Base-by-base conservation (phyloP, 352 stramenopile species). In the Phytophthora podocarpi region DNA sequence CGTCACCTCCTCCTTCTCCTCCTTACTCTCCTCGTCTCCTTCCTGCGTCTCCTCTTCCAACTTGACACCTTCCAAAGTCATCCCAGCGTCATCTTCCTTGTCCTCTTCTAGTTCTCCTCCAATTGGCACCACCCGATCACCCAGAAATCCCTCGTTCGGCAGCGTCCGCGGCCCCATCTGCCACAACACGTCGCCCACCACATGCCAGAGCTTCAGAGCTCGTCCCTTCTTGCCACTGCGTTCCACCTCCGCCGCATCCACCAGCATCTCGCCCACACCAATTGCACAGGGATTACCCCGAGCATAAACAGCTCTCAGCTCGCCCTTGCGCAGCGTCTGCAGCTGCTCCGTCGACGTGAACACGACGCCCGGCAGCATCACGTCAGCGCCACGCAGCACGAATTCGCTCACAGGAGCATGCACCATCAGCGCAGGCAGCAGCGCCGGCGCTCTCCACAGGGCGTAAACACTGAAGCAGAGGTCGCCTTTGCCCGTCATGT, bases 321-420 rank as follows among this genome's bases (percentile, higher is more conserved):
- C 78, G 1, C 84, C 82, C 47, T 91, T 91, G 28, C 65, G 69
- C 9, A 96, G 72, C 23, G 67, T 42, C 39, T 74, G 54, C 6
- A 90, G 31, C 35, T 92, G 70, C 15, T 92, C 80, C 9, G 45
- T 26, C 2, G 67, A 82, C 34, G 76, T 45, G 39, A 91, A 87
- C 6, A 96, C 76, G 2, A 96, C 85, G 4, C 87, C 87, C 0
- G 87, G 87, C 31, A 93, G 67, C 87, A 96, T 96, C 42, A 93
- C 82, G 42, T 94, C 87, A 0, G 87, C 87, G 7, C 87, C 87
- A 28, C 85, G 78, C 21, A 96, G 59, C 31, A 94, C 76, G 26
- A 89, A 96, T 41, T 90, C 69, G 43, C 87, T 96, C 66, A 92
- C 87, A 3, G 84, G 83, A 10, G 83, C 82, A 49, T 96, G 83